Evolutionary conservation across 495 filamentous ascomycete genomes (phyloP).

Genomic region (Aspergillus cavernicola): DNA sequence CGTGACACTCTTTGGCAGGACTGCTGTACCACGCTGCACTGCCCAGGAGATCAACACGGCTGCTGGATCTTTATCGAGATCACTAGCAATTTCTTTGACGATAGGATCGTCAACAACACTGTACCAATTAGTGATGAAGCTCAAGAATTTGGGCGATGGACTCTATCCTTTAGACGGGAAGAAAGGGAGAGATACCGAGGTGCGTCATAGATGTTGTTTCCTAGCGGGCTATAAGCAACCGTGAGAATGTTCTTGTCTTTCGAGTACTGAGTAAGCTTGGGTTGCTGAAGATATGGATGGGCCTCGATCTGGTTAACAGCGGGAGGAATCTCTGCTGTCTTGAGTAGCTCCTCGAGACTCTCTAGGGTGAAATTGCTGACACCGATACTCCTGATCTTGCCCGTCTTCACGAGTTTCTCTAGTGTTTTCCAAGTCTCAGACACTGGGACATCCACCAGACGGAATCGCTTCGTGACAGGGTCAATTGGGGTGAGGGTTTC

Average conservation of each 20-base stretch:
- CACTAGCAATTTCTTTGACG: slow-evolving; percentile 58
- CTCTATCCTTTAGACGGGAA: background rate
- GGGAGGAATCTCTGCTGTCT: slow-evolving; percentile 59
- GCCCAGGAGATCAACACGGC: slow-evolving; percentile 78
- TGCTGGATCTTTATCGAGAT: slow-evolving; percentile 66
- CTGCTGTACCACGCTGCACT: slow-evolving; percentile 64
- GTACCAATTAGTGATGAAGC: background rate
- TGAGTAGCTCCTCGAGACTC: slow-evolving; percentile 62
- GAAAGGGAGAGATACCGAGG: slow-evolving; percentile 27
- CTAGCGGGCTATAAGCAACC: slow-evolving; percentile 52
- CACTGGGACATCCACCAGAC: slow-evolving; percentile 30
- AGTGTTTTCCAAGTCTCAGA: slow-evolving; percentile 63
- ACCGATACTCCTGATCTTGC: slow-evolving; percentile 71
- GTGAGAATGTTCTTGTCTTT: slow-evolving; percentile 43
- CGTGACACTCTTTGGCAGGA: slow-evolving; percentile 60
- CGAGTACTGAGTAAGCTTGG: slow-evolving; percentile 44
- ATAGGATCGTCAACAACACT: slow-evolving; percentile 56
- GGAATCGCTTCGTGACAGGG: slow-evolving; percentile 33
- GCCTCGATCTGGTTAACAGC: slow-evolving; percentile 84
- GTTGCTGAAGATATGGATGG: slow-evolving; percentile 78
- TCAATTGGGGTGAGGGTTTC: slow-evolving; percentile 33
- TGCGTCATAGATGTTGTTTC: slow-evolving; percentile 47
- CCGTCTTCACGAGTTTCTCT: slow-evolving; percentile 63
- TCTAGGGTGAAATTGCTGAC: slow-evolving; percentile 71
- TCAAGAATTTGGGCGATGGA: background rate